Evolutionary conservation across 805 yeast genomes (phyloP), one percentile per base, ranked within the genome.

Genomic region (Nakazawaea wickerhamii): DNA sequence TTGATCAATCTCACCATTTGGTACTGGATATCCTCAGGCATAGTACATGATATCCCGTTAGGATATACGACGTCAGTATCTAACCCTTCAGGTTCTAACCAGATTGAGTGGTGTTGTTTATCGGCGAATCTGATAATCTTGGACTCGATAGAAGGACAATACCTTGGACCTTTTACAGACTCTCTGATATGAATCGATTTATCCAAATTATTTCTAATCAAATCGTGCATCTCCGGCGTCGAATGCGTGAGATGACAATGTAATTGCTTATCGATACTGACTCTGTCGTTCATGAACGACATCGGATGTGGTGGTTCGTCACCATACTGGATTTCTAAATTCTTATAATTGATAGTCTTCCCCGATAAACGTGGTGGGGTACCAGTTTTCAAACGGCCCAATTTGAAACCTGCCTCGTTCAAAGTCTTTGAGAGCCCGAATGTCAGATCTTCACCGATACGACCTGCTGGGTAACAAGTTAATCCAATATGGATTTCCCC

Each of bases 51-150:
- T 14, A 93, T 87, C 13, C 99, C 99, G 55, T 91, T 93, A 0
- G 99, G 99, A 57, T 93, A 93, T 10, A 93, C 83, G n/a, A 86
- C 65, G 55, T 87, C 81, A 0, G 91, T 77, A 52, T 86, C 83
- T 14, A 90, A 65, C 0, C 99, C 99, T 60, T 93, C 99, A 0
- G 97, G 98, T 61, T 93, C 99, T 6, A 93, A 66, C 99, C 99
- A 93, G 4, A 93, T 79, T 44, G 82, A 73, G 58, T 93, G 99
- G 0, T 78, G 66, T 3, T 71, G 64, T 55, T 85, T 90, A 36
- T 84, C 84, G 2, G 86, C 70, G 57, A 93, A 93, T 49, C 88
- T 74, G 31, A 84, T 74, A 22, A 93, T 69, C 57, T 93, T 93
- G 5, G 95, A 79, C 59, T 93, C 99, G 39, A 93, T 79, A 0